Percentiles rank a stretch among this genome's conserved stretches.
phyloP scores from a whole-genome alignment of 305 asterid genomes.

The Andrographis paniculata region DNA sequence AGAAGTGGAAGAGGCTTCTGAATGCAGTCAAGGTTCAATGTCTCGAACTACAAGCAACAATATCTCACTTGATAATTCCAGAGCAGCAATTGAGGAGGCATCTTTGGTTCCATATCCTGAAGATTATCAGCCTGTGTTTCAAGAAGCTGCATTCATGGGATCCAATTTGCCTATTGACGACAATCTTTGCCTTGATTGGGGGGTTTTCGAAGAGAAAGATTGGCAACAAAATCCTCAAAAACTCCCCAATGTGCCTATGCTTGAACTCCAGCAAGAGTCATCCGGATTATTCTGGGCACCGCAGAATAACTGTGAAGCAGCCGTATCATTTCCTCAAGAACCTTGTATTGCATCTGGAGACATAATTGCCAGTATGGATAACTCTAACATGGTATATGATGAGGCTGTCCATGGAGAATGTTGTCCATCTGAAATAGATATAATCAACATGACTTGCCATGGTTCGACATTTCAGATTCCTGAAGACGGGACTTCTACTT shows the following conservation, averaged over 20 bases:
- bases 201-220: conserved; percentile 42
- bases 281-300: conserved; percentile 41
- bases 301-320: conserved; percentile 30
- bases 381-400: conserved; percentile 14
- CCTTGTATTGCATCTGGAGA: conserved; percentile 3
- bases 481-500: conserved; percentile 34
- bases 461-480: conserved; percentile 24
- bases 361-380: not conserved
- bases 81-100: conserved; percentile 35
- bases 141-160: conserved; percentile 34
- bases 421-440: conserved; percentile 3
- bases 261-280: conserved; percentile 55
- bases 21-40: conserved; percentile 83
- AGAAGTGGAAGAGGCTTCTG: conserved; percentile 78
- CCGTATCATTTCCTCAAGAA: conserved; percentile 27
- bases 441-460: not conserved
- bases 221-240: conserved; percentile 59
- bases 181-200: conserved; percentile 53
- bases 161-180: conserved; percentile 43
- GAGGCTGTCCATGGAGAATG: conserved; percentile 16
- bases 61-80: conserved; percentile 33
- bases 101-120: conserved; percentile 34
- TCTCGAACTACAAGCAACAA: conserved; percentile 43
- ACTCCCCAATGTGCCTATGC: conserved; percentile 48
- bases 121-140: conserved; percentile 34